phyloP scores from a whole-genome alignment of 140 eudicot genomes.

The Stevia rebaudiana region DNA sequence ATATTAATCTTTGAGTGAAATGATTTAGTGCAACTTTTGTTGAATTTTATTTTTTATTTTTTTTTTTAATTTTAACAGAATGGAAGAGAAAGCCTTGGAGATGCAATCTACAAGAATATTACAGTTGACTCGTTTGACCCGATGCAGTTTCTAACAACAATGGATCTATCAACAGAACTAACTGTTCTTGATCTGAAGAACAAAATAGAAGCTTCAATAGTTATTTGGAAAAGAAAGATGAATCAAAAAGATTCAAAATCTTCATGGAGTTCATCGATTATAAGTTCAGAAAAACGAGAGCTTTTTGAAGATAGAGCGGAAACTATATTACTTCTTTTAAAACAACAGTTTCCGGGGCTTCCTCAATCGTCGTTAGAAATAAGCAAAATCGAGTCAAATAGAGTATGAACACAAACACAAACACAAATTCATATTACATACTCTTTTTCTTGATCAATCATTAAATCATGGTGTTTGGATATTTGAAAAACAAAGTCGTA shows the following conservation, averaged over 20 bases:
- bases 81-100: constrained; percentile 65
- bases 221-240: constrained; percentile 67
- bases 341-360: constrained; percentile 58
- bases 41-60: no score
- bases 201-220: constrained; percentile 62
- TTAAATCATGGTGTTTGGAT: constrained; percentile 19
- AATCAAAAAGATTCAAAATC: constrained; percentile 50
- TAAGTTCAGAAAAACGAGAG: constrained; percentile 54
- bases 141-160: constrained; percentile 39
- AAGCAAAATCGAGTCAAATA: constrained; percentile 48
- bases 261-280: constrained; percentile 44
- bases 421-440: neutral
- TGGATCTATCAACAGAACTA: constrained; percentile 57
- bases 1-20: no score
- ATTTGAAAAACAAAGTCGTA: neutral
- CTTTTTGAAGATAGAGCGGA: constrained; percentile 64
- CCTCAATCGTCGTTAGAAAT: constrained; percentile 60
- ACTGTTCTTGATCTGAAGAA: constrained; percentile 59
- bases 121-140: constrained; percentile 65
- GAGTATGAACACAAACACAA: constrained; percentile 9
- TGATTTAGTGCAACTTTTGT: no score
- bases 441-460: neutral
- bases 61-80: constrained; percentile 39
- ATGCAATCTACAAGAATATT: constrained; percentile 47
- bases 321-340: constrained; percentile 52